Conservation (phyloP, 164 flowering plant genomes). For the Macadamia tetraphylla region DNA sequence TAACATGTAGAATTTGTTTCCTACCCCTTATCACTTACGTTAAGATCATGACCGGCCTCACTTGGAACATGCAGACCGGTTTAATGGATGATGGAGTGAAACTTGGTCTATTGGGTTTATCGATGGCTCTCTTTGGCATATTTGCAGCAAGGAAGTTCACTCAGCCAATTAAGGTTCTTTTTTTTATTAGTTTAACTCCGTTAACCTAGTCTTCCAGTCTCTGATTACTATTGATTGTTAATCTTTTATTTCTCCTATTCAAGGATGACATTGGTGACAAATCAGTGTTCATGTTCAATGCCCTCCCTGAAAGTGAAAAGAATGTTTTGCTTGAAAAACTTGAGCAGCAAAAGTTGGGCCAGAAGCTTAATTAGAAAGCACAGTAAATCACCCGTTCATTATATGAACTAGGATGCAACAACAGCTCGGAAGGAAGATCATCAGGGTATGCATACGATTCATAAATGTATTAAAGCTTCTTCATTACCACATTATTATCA, state of each 20-base stretch:
- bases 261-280: slow-evolving; percentile 95
- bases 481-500: background rate
- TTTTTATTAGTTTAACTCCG: background rate
- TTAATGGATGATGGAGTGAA: slow-evolving; percentile 72
- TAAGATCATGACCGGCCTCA: background rate
- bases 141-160: slow-evolving; percentile 91
- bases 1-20: background rate
- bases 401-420: background rate
- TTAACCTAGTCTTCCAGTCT: background rate
- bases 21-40: background rate
- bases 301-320: slow-evolving; percentile 73
- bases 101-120: slow-evolving; percentile 52
- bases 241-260: slow-evolving; percentile 8
- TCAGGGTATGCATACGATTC: background rate
- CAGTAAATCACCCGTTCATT: background rate
- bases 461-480: background rate
- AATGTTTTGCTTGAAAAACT: slow-evolving; percentile 57
- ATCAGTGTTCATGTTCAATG: slow-evolving; percentile 75
- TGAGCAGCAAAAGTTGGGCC: slow-evolving; percentile 31
- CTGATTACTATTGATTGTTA: background rate
- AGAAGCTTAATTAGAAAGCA: slow-evolving; percentile 3
- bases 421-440: background rate
- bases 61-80: slow-evolving; percentile 49
- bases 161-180: slow-evolving; percentile 81
- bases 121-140: slow-evolving; percentile 78